These are phyloP conservation scores for Pestalotiopsis sp. DNA, from an alignment of 2,329 filamentous ascomycete species.

Conservation along the genomic window DNA sequence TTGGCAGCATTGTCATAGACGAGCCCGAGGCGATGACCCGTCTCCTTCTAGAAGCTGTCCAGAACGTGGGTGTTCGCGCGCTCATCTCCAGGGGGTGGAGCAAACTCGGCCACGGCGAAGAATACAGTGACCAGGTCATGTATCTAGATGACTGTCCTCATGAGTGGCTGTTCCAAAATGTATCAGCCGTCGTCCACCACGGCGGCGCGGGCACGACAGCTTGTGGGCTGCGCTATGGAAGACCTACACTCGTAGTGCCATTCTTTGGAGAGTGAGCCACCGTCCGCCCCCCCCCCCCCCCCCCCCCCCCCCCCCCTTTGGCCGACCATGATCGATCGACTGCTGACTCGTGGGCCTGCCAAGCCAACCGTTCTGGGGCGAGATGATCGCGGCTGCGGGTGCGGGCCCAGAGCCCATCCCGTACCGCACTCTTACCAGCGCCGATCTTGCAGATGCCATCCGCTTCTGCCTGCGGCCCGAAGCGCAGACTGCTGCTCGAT, in stretches of 20 bases:
- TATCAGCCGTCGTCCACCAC: constrained; percentile 64
- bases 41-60: constrained; percentile 61
- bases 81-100: constrained; percentile 69
- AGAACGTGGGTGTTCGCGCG: constrained; percentile 59
- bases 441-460: constrained; percentile 38
- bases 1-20: constrained; percentile 51
- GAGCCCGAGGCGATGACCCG: constrained; percentile 59
- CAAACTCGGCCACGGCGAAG: constrained; percentile 54
- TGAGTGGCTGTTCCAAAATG: constrained; percentile 66
- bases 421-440: constrained; percentile 33
- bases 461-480: constrained; percentile 33
- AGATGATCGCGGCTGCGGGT: constrained; percentile 40
- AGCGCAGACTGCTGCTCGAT: constrained; percentile 30
- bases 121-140: constrained; percentile 52
- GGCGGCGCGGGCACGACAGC: constrained; percentile 69
- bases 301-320: background rate
- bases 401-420: constrained; percentile 40
- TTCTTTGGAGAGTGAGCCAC: constrained; percentile 60
- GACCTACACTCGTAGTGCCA: constrained; percentile 66
- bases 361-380: constrained; percentile 44
- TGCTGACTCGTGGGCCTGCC: background rate
- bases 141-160: constrained; percentile 60
- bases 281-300: background rate
- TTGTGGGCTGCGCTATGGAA: constrained; percentile 61
- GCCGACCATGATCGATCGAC: background rate